Evolutionary conservation across 306 rosid species (phyloP).

Genomic region (Begonia peltatifolia): DNA sequence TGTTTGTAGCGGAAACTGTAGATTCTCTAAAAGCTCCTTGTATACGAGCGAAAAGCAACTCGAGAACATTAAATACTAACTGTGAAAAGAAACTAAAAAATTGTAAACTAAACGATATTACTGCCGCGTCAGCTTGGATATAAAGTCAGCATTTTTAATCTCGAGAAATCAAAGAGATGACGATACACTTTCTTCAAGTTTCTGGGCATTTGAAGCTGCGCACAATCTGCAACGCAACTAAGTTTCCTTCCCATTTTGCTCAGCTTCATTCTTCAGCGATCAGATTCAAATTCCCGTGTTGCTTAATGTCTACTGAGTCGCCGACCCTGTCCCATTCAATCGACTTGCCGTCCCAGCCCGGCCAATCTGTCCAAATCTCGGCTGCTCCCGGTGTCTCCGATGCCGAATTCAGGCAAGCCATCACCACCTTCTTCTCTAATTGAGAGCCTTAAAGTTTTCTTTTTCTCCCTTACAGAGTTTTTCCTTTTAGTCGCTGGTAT

Average conservation of each 20-base stretch:
- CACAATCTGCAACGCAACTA: slow-evolving; percentile 9
- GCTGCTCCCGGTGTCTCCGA: slow-evolving; percentile 64
- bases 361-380: slow-evolving; percentile 48
- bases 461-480: not conserved
- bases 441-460: not conserved
- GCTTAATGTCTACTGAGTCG: slow-evolving; percentile 54
- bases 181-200: slow-evolving; percentile 16
- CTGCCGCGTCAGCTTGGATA: too few relatives aligned
- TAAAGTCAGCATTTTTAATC: not conserved
- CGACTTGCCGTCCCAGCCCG: slow-evolving; percentile 36
- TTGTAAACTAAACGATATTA: too few relatives aligned
- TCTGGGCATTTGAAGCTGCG: slow-evolving; percentile 14
- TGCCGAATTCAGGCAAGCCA: slow-evolving; percentile 50
- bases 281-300: slow-evolving; percentile 13
- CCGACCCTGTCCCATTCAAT: slow-evolving; percentile 32
- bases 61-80: too few relatives aligned
- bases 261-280: slow-evolving; percentile 6
- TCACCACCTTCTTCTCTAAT: not conserved
- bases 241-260: slow-evolving; percentile 7
- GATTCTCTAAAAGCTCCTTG: too few relatives aligned
- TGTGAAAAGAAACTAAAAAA: too few relatives aligned
- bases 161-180: not conserved
- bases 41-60: too few relatives aligned
- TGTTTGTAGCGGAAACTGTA: too few relatives aligned
- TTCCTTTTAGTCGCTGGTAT: not conserved